A percentile compares a stretch with the other conserved stretches of the same genome.
These are phyloP conservation scores for Puccinia horiana DNA, from an alignment of 1,284 basidiomycete species.

Conservation along the genomic window DNA sequence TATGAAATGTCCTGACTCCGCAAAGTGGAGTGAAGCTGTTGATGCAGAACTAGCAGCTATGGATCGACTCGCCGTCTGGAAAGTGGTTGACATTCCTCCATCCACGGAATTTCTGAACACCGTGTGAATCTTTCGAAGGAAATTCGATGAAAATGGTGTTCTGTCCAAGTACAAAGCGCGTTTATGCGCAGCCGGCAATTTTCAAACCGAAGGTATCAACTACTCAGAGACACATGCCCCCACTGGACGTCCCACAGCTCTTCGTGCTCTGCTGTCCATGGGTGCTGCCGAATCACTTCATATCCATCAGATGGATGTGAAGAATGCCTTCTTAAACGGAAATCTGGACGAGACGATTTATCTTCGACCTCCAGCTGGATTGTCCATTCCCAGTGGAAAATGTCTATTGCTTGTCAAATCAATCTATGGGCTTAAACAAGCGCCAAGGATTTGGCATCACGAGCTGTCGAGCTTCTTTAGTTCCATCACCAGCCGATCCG, in stretches of 20 bases:
- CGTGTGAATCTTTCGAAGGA: too few relatives aligned
- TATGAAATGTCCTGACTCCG: too few relatives aligned
- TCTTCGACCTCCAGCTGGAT: not conserved
- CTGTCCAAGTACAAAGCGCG: too few relatives aligned
- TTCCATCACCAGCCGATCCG: too few relatives aligned
- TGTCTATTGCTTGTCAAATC: not conserved
- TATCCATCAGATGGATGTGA: constrained; percentile 1
- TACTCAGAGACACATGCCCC: not conserved
- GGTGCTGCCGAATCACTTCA: not conserved
- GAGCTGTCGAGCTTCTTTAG: too few relatives aligned
- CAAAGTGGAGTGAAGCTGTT: too few relatives aligned
- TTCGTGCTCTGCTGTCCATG: not conserved
- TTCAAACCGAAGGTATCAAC: not conserved
- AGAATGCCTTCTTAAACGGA: too few relatives aligned
- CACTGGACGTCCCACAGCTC: not conserved
- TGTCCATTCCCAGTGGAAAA: not conserved
- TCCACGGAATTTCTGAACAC: too few relatives aligned
- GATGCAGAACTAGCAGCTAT: too few relatives aligned
- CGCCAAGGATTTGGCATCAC: not conserved
- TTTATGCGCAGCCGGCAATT: too few relatives aligned
- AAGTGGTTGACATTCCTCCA: not conserved
- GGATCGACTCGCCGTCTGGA: not conserved
- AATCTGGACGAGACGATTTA: not conserved
- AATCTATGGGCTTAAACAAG: constrained; percentile 1
- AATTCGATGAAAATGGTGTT: too few relatives aligned